Evolutionary conservation across 768 basidiomycete species (phyloP), one percentile per base, ranked within the genome.

Genomic region (Mrakia frigida): DNA sequence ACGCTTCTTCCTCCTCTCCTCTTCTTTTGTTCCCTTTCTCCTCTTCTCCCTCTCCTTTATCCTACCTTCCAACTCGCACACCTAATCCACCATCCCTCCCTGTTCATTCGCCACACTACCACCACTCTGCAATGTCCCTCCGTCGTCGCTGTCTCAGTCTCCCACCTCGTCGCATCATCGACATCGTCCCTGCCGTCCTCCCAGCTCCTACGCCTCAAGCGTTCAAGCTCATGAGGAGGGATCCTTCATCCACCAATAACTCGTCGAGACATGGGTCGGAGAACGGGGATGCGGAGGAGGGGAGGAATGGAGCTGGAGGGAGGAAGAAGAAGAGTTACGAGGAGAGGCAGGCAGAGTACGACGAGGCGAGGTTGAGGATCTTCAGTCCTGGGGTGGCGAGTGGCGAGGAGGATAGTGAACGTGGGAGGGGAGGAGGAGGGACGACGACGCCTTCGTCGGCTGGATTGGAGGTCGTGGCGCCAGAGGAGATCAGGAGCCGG

Each of bases 171-270:
- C 63, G 77, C 10, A 74, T 78, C 53, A 59, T 67, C 53, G 73
- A 78, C 63, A 78, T 78, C 50, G 72, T 70, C 23, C 77, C 77
- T 23, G 63, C 73, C 35, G 39, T 52, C 5, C 68, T 63, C 11
- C 50, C 72, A 13, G 25, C 41, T 31, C 56, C 73, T 35, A 70
- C 37, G 39, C 77, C 37, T 56, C 74, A 56, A 73, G 43, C 71
- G 60, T 78, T 78, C 77, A 70, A 70, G 28, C 67, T 78, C 67
- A 78, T 78, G 77, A 60, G 76, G 18, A 56, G 76, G 21, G 75
- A 76, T 35, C 75, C 75, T n/a, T n/a, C n/a, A 0, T 35, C 70
- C 1, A 60, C 39, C 14, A 70, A 68, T 56, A 53, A 46, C 33
- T 68, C 74, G 11, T 52, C 69, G 10, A 35, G 65, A 33, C 65